Conservation (phyloP, 163 green algal species). For the Volvox carteri region DNA sequence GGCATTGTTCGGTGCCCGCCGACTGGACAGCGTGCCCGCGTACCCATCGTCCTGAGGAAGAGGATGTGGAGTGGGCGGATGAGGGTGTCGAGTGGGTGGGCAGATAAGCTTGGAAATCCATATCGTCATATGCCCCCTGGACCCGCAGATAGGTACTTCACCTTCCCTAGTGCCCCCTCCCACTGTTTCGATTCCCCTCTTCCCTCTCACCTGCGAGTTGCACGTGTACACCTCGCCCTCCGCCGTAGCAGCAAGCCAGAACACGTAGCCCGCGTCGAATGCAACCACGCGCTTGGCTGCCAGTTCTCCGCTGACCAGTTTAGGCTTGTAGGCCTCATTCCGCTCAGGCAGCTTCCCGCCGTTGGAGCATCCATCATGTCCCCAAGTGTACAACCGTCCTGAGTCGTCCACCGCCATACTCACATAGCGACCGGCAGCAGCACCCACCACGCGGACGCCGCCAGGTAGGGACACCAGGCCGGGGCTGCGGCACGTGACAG, state of each 20-base stretch:
- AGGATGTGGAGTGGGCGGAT: too few species aligned
- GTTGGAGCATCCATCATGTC: slow-evolving; percentile 69
- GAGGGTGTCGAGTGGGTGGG: too few species aligned
- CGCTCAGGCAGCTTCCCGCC: slow-evolving; percentile 56
- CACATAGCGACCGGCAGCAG: slow-evolving; percentile 71
- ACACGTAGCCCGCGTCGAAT: slow-evolving; percentile 56
- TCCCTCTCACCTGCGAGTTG: slow-evolving; percentile 34
- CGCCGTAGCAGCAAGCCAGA: slow-evolving; percentile 48
- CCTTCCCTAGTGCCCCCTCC: background rate
- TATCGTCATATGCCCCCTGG: too few species aligned
- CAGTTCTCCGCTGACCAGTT: slow-evolving; percentile 58
- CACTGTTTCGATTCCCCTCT: background rate
- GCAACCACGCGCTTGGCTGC: slow-evolving; percentile 51
- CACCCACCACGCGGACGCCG: slow-evolving; percentile 61
- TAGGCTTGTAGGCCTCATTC: slow-evolving; percentile 54
- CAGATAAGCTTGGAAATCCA: too few species aligned
- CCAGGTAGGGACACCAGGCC: slow-evolving; percentile 3
- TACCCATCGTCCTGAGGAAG: slow-evolving; percentile 48
- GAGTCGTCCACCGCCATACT: slow-evolving; percentile 65
- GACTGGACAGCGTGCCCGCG: slow-evolving; percentile 44
- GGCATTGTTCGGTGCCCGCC: slow-evolving; percentile 16
- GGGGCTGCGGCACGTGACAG: slow-evolving; percentile 1
- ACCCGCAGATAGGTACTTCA: too few species aligned
- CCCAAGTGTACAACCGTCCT: slow-evolving; percentile 73
- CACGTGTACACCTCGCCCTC: slow-evolving; percentile 51